These are phyloP conservation scores for Mucor velutinosus DNA, from an alignment of 371 early-diverging fungal species.

Conservation along the genomic window DNA sequence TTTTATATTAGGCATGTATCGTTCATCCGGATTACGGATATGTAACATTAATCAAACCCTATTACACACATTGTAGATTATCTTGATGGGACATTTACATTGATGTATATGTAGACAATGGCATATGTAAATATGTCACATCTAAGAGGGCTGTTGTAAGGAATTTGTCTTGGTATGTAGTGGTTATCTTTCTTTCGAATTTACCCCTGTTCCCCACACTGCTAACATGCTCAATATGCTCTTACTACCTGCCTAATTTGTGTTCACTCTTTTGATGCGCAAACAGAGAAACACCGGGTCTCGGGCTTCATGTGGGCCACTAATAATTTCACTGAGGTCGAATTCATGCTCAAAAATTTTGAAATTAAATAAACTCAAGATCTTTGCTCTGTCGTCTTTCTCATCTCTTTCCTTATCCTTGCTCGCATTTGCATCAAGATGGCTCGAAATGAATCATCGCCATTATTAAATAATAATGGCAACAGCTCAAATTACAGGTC, in stretches of 20 bases:
- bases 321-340: background rate
- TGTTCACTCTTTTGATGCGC: background rate
- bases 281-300: background rate
- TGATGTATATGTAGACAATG: too few species aligned
- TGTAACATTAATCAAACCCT: background rate
- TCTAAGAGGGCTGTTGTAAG: too few species aligned
- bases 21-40: background rate
- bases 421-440: background rate
- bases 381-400: background rate
- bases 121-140: too few species aligned
- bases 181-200: background rate
- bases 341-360: background rate
- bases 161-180: too few species aligned
- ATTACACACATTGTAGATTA: background rate
- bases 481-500: constrained; percentile 8
- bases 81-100: background rate
- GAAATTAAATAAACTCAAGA: background rate
- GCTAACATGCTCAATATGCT: background rate
- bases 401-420: background rate
- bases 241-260: background rate
- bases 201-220: background rate
- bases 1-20: background rate
- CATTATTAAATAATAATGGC: constrained; percentile 21
- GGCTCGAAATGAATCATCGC: constrained; percentile 33
- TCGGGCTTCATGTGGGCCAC: background rate